Evolutionary conservation across 441 rosid genomes (phyloP).

Genomic region (Gossypium laxum): DNA sequence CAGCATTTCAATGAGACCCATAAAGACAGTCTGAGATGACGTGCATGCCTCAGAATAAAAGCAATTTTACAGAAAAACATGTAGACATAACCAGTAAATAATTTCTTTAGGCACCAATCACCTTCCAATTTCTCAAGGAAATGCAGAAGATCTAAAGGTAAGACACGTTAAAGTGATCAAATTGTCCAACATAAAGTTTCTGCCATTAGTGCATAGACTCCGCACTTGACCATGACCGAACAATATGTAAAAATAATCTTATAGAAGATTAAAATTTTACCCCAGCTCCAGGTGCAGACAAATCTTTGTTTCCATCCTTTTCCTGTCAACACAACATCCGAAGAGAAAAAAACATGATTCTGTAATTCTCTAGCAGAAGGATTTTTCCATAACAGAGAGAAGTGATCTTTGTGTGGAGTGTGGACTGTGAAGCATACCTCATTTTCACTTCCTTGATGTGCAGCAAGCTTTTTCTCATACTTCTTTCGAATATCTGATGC

Average conservation of each 20-base stretch:
- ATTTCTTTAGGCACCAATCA: background rate
- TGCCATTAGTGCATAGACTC: background rate
- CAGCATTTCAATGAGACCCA: background rate
- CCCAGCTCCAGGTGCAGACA: constrained; percentile 95
- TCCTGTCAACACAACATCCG: constrained; percentile 41
- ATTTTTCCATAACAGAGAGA: background rate
- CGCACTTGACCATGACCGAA: background rate
- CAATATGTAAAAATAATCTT: background rate
- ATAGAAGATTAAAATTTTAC: constrained; percentile 32
- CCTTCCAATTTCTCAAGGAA: background rate
- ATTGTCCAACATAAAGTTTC: background rate
- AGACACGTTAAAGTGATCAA: background rate
- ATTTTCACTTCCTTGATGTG: constrained; percentile 50
- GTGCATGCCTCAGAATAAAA: background rate
- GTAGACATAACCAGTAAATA: background rate
- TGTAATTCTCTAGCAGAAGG: background rate
- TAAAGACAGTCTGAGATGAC: background rate
- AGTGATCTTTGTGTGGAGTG: background rate
- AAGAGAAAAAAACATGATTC: constrained; percentile 12
- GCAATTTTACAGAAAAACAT: background rate
- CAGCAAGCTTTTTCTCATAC: constrained; percentile 88
- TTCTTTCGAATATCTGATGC: constrained; percentile 87
- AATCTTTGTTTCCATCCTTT: constrained; percentile 57
- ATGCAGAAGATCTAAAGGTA: background rate
- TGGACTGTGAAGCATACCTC: constrained; percentile 37